Percentiles rank a stretch among this genome's conserved stretches.
phyloP scores from a whole-genome alignment of 1,284 basidiomycete species.

The Porogramme epimiltina region DNA sequence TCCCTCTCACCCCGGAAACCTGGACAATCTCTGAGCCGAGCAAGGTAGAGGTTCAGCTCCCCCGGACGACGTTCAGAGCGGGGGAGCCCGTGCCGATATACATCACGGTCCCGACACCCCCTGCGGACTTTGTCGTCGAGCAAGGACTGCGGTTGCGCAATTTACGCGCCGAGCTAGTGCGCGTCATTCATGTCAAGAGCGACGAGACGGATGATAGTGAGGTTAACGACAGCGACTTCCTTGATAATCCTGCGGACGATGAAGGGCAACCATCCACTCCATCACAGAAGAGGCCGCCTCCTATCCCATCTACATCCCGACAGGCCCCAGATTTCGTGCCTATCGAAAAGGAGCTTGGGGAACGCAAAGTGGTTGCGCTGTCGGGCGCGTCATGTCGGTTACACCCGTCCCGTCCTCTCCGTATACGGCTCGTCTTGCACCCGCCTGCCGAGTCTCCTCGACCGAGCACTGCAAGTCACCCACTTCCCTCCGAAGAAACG shows the following conservation, averaged over 20 bases:
- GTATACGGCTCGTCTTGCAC: constrained; percentile 72
- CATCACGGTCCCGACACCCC: constrained; percentile 73
- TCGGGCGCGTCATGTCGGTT: constrained; percentile 82
- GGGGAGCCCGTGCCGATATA: constrained; percentile 77
- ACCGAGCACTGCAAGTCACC: constrained; percentile 42
- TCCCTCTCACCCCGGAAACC: constrained; percentile 60
- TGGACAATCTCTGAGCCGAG: constrained; percentile 62
- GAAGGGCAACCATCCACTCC: constrained; percentile 39
- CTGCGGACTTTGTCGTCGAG: constrained; percentile 61
- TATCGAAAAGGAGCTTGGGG: constrained; percentile 25
- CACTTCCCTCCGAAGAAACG: constrained; percentile 42
- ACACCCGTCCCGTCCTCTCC: constrained; percentile 66
- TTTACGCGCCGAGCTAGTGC: constrained; percentile 71
- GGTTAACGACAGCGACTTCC: constrained; percentile 23
- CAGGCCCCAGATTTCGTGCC: constrained; percentile 24
- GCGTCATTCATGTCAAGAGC: constrained; percentile 53
- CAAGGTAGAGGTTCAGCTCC: constrained; percentile 66
- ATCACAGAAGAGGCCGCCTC: constrained; percentile 23
- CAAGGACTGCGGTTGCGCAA: constrained; percentile 72
- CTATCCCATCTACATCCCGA: constrained; percentile 21
- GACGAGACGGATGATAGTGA: constrained; percentile 21
- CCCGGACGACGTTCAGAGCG: constrained; percentile 65
- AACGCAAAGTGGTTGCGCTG: constrained; percentile 57
- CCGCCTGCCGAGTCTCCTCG: constrained; percentile 55
- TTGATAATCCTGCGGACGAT: constrained; percentile 6